Conservation (phyloP, 2,329 filamentous ascomycete genomes). For the Chlorencoelia australis region DNA sequence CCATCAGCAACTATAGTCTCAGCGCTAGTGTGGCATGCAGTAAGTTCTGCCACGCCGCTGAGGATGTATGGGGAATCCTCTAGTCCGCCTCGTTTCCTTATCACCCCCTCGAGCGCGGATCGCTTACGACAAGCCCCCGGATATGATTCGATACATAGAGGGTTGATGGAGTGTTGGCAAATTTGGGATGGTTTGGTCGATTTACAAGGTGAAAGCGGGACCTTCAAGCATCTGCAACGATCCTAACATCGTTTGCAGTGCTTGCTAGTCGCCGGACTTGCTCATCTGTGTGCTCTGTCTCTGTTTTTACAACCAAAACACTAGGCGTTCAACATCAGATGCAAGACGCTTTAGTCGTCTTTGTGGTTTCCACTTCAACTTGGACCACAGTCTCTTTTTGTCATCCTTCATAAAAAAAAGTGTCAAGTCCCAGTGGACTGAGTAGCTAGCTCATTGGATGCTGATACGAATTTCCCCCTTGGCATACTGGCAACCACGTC, state of each 20-base stretch:
- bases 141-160: background rate
- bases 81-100: conserved; percentile 35
- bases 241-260: conserved; percentile 59
- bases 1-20: conserved; percentile 95
- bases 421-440: conserved; percentile 2
- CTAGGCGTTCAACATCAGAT: conserved; percentile 67
- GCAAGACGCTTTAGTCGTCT: conserved; percentile 53
- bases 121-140: too few relatives aligned
- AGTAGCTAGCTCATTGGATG: conserved; percentile 6
- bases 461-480: conserved; percentile 4
- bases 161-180: conserved; percentile 4
- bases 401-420: conserved; percentile 5
- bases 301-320: conserved; percentile 83
- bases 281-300: conserved; percentile 59
- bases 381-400: conserved; percentile 35
- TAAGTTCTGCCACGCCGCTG: conserved; percentile 98
- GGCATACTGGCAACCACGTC: too few relatives aligned
- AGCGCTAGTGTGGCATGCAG: conserved; percentile 97
- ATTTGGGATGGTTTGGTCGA: conserved; percentile 20
- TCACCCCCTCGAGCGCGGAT: too few relatives aligned
- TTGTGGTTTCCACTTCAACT: conserved; percentile 58
- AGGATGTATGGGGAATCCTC: conserved; percentile 91
- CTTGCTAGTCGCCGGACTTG: conserved; percentile 40
- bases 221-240: conserved; percentile 40
- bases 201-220: conserved; percentile 29